phyloP scores from a whole-genome alignment of 345 rosid species.

The Bretschneidera sinensis region DNA sequence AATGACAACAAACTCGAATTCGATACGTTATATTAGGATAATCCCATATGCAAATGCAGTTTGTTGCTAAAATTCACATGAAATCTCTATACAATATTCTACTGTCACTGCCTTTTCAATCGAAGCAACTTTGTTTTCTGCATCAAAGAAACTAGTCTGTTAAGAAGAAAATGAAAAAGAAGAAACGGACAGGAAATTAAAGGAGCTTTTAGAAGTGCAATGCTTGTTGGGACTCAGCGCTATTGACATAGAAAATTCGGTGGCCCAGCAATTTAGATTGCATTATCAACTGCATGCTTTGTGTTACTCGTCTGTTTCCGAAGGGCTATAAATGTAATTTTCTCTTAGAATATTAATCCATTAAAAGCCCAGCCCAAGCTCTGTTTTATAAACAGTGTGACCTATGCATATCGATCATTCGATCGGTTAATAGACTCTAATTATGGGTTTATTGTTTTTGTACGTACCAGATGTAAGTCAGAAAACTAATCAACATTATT shows the following conservation, averaged over 20 bases:
- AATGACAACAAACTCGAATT: too few relatives aligned
- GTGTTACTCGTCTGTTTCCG: neutral
- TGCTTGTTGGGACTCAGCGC: conserved; percentile 4
- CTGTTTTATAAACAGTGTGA: too few relatives aligned
- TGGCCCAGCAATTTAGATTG: neutral
- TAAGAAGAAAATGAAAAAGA: conserved; percentile 1
- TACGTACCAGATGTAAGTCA: too few relatives aligned
- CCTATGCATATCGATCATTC: too few relatives aligned
- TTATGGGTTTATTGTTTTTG: too few relatives aligned
- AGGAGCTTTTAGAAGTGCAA: conserved; percentile 9
- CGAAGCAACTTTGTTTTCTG: conserved; percentile 5
- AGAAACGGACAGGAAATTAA: conserved; percentile 7
- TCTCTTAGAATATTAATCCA: too few relatives aligned
- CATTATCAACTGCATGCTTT: neutral
- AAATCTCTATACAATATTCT: neutral
- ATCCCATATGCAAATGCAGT: neutral
- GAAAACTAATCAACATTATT: too few relatives aligned
- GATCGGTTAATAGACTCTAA: too few relatives aligned
- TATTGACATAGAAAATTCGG: neutral
- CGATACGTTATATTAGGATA: too few relatives aligned
- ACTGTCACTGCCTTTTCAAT: neutral
- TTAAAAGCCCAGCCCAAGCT: too few relatives aligned
- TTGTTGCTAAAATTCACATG: neutral
- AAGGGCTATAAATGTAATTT: too few relatives aligned
- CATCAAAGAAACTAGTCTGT: neutral